Percentiles rank a stretch among this genome's conserved stretches.
Conservation (phyloP, 176 grass and related monocot species). For the Ampelocalamus luodianensis region DNA sequence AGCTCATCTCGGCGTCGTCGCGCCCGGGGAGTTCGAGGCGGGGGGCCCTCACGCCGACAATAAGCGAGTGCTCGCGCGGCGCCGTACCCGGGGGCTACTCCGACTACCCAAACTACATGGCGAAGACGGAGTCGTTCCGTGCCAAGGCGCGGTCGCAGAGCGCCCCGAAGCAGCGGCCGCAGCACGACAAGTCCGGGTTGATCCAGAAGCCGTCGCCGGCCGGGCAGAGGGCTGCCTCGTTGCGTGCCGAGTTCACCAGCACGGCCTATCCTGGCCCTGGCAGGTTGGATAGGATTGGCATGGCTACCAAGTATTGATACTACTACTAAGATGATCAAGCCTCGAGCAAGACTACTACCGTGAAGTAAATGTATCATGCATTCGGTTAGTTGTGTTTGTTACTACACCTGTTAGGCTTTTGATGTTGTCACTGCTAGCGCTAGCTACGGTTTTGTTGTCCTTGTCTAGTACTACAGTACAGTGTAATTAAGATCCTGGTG, state of each 20-base stretch:
- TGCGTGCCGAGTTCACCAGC: constrained; percentile 67
- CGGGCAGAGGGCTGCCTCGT: constrained; percentile 44
- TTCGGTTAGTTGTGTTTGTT: too few relatives aligned
- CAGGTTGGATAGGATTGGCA: constrained; percentile 65
- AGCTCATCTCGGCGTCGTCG: constrained; percentile 76
- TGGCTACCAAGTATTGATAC: constrained; percentile 62
- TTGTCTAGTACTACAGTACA: too few relatives aligned
- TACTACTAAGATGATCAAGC: background rate
- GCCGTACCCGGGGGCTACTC: constrained; percentile 60
- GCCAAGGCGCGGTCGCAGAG: constrained; percentile 91
- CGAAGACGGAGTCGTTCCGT: constrained; percentile 81
- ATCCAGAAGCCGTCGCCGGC: constrained; percentile 44
- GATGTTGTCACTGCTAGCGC: background rate
- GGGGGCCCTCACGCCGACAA: constrained; percentile 61
- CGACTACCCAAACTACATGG: constrained; percentile 91
- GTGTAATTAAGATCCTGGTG: background rate
- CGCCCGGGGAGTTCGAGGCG: constrained; percentile 57
- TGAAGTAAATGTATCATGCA: background rate
- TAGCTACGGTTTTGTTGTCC: background rate
- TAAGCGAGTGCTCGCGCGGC: constrained; percentile 73
- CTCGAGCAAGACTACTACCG: background rate
- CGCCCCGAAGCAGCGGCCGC: constrained; percentile 72
- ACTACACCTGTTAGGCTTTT: too few relatives aligned
- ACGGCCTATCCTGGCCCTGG: constrained; percentile 77
- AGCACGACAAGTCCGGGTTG: constrained; percentile 58